Evolutionary conservation across 352 stramenopile genomes (phyloP), one percentile per base, ranked within the genome.

Genomic region (Phytopythium montanum): DNA sequence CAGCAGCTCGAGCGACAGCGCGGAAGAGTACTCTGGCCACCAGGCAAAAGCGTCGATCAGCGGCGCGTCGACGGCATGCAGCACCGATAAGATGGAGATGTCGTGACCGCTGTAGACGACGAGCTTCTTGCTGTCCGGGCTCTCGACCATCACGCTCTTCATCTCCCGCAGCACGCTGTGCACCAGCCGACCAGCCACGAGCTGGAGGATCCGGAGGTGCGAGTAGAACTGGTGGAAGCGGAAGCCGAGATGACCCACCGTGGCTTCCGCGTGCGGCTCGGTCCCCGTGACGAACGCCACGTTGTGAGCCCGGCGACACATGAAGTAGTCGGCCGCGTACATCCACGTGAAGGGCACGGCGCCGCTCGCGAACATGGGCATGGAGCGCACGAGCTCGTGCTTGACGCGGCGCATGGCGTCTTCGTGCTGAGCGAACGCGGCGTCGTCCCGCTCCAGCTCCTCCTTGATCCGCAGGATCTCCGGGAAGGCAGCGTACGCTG

Each of bases 181-280:
- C 64, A 90, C 78, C 33, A 94, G 64, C 6, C 71, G 67, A 8
- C 79, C 78, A 18, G 73, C 80, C 34, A 93, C 81, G 41, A 90
- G 70, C 38, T 76, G 76, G 16, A 90, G 58, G 54, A 95, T 90
- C 51, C 65, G 72, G 21, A 57, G 65, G 64, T 95, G 58, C 29
- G 83, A 81, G 61, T 93, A 95, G 60, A 91, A 95, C 78, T 92
- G 73, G 46, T 90, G 76, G 53, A 93, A 95, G 53, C 85, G 81
- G 52, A 85, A 90, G 23, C 74, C 72, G 29, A 92, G 69, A 60
- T 95, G 83, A 23, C 69, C 60, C 56, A 80, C 62, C 0, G 69
- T 71, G 1, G 57, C 69, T 23, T 85, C 58, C 10, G 50, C 31
- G 13, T 82, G 68, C 8, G 63, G 58, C 59, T 90, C 70, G 0